phyloP scores from a whole-genome alignment of 441 rosid species.

The Adansonia rubrostipa region DNA sequence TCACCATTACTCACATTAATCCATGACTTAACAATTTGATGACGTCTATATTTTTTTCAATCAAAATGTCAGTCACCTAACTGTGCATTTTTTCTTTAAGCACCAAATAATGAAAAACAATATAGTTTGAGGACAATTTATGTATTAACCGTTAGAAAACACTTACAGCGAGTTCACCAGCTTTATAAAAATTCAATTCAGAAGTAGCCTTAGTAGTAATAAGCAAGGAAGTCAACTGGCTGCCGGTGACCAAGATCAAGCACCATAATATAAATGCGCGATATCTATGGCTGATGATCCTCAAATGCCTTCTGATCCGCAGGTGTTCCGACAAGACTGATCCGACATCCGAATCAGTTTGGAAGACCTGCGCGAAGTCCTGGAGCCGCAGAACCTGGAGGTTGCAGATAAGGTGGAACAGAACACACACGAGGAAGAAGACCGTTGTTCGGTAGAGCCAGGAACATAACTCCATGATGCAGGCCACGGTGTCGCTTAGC shows the following conservation, averaged over 20 bases:
- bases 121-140: too few species aligned
- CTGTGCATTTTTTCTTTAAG: too few species aligned
- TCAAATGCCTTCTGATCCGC: conserved; percentile 74
- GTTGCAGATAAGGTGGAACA: conserved; percentile 83
- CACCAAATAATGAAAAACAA: too few species aligned
- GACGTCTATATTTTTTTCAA: too few species aligned
- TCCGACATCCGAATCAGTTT: conserved; percentile 72
- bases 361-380: conserved; percentile 76
- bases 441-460: conserved; percentile 89
- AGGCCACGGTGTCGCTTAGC: conserved; percentile 79
- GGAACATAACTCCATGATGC: conserved; percentile 78
- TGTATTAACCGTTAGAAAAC: neutral
- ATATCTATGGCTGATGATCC: conserved; percentile 87
- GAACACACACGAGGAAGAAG: conserved; percentile 82
- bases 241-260: conserved; percentile 74
- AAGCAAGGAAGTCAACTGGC: conserved; percentile 86
- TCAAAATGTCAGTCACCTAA: too few species aligned
- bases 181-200: conserved; percentile 56
- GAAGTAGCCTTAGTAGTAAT: conserved; percentile 62
- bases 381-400: conserved; percentile 92
- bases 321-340: conserved; percentile 76
- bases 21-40: too few species aligned
- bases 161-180: conserved; percentile 86
- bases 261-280: conserved; percentile 66
- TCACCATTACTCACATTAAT: too few species aligned